Evolutionary conservation across 805 yeast species (phyloP).

Genomic region (Barnettozyma populi): DNA sequence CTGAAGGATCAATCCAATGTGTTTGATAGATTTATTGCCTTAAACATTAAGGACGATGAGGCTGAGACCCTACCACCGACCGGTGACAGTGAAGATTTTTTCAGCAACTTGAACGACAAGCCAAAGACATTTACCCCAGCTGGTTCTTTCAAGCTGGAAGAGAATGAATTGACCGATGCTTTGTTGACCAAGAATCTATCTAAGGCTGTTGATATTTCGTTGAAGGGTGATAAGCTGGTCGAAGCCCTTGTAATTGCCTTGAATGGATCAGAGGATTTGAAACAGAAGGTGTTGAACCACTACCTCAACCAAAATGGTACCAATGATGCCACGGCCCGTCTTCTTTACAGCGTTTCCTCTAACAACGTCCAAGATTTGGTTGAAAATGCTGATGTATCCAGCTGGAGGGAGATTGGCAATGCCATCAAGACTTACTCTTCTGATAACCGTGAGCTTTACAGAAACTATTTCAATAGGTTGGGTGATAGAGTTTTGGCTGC

Average conservation of each 20-base stretch:
- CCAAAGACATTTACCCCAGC: slow-evolving; percentile 35
- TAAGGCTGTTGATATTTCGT: slow-evolving; percentile 62
- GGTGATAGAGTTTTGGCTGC: slow-evolving; percentile 70
- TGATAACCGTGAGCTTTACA: slow-evolving; percentile 42
- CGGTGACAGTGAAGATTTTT: slow-evolving; percentile 32
- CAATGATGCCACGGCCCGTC: slow-evolving; percentile 55
- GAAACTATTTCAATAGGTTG: slow-evolving; percentile 50
- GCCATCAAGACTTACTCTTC: slow-evolving; percentile 53
- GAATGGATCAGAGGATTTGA: slow-evolving; percentile 56
- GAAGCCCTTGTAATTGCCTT: slow-evolving; percentile 84
- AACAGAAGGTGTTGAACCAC: slow-evolving; percentile 62
- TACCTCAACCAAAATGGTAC: slow-evolving; percentile 57
- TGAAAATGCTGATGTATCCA: slow-evolving; percentile 63
- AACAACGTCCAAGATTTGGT: slow-evolving; percentile 63
- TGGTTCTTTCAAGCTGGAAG: slow-evolving; percentile 47
- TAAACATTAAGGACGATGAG: slow-evolving; percentile 29
- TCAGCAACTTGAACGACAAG: slow-evolving; percentile 29
- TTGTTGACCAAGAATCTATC: slow-evolving; percentile 59
- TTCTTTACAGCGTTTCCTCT: slow-evolving; percentile 60
- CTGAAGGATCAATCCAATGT: slow-evolving; percentile 49
- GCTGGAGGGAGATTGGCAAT: slow-evolving; percentile 82
- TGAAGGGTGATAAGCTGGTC: slow-evolving; percentile 54
- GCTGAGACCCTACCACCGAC: slow-evolving; percentile 21
- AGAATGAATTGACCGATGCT: slow-evolving; percentile 38
- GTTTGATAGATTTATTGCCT: slow-evolving; percentile 39